A percentile compares a stretch with the other conserved stretches of the same genome.
Evolutionary conservation across 352 stramenopile species (phyloP).

Genomic region (Pythium insidiosum): DNA sequence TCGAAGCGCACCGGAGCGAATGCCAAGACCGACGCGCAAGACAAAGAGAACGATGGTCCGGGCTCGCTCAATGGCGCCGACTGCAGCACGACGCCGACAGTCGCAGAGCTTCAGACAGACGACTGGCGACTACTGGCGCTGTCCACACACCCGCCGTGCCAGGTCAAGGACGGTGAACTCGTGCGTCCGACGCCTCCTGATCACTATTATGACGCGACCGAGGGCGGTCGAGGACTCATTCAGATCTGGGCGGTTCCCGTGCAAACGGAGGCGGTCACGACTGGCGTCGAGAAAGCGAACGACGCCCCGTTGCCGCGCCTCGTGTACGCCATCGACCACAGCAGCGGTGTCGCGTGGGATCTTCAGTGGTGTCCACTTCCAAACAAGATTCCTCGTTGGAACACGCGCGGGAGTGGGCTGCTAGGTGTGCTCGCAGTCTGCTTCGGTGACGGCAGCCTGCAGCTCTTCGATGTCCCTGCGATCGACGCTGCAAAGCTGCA

Average conservation of each 20-base stretch:
- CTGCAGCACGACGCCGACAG: no score
- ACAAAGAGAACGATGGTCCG: constrained; percentile 28
- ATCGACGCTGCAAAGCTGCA: constrained; percentile 30
- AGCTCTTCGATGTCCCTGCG: constrained; percentile 55
- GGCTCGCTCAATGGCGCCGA: not conserved
- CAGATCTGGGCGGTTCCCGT: constrained; percentile 76
- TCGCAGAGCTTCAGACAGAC: no score
- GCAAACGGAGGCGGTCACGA: not conserved
- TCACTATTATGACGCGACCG: constrained; percentile 63
- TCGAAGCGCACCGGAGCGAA: not conserved
- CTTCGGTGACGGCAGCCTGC: constrained; percentile 70
- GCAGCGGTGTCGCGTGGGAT: constrained; percentile 70
- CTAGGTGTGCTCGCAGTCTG: constrained; percentile 59
- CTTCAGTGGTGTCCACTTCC: constrained; percentile 66
- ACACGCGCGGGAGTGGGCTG: constrained; percentile 15
- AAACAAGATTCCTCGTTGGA: constrained; percentile 30
- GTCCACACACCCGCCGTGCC: constrained; percentile 59
- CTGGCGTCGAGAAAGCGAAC: not conserved
- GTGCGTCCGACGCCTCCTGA: constrained; percentile 61
- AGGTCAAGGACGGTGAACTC: constrained; percentile 43
- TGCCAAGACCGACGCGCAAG: not conserved
- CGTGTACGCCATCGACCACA: constrained; percentile 72
- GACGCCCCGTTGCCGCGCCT: constrained; percentile 25
- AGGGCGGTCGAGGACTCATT: constrained; percentile 43
- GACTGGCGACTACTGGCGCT: constrained; percentile 58